Conservation (phyloP, 345 rosid species). For the Salix suchowensis region DNA sequence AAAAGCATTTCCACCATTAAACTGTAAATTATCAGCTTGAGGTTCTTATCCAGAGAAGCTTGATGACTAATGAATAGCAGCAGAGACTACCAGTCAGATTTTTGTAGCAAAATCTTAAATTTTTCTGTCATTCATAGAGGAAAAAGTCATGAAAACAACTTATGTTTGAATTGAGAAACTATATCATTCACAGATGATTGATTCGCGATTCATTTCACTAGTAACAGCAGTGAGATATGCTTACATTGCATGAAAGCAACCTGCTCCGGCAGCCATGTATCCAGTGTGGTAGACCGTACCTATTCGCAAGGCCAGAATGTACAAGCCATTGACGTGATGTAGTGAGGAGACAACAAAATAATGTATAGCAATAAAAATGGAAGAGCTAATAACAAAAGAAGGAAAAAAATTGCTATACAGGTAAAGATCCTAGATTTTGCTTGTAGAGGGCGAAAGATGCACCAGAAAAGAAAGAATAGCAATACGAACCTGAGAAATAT, state of each 20-base stretch:
- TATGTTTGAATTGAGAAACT: not conserved
- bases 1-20: not conserved
- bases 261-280: constrained; percentile 31
- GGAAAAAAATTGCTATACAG: not conserved
- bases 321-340: not conserved
- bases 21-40: not conserved
- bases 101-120: too few species aligned
- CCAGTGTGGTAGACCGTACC: constrained; percentile 29
- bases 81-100: not conserved
- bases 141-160: not conserved
- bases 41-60: not conserved
- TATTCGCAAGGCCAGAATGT: not conserved
- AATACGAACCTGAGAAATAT: constrained; percentile 22
- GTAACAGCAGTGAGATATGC: not conserved
- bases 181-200: not conserved
- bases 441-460: not conserved
- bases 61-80: not conserved
- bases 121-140: too few species aligned
- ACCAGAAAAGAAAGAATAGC: not conserved
- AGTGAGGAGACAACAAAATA: not conserved
- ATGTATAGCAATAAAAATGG: not conserved
- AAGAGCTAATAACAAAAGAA: not conserved
- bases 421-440: too few species aligned
- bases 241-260: constrained; percentile 31
- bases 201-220: not conserved